Percentiles rank a stretch among this genome's conserved stretches.
These are phyloP conservation scores for Pythium phragmiticola DNA, from an alignment of 352 stramenopile genomes.

Conservation along the genomic window DNA sequence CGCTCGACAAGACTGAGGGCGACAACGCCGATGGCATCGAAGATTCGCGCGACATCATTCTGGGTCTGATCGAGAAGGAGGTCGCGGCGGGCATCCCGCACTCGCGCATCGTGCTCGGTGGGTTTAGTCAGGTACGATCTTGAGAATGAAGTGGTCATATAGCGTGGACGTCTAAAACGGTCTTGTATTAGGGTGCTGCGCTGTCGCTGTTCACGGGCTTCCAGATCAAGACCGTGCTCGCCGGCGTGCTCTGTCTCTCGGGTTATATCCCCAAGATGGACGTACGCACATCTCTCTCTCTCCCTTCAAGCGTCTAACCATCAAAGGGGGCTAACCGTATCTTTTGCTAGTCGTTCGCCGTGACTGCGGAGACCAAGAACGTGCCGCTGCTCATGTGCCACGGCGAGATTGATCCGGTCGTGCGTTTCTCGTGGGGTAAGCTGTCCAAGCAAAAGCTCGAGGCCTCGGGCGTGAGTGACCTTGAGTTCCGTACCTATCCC, in stretches of 20 bases:
- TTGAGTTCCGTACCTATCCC: slow-evolving; percentile 65
- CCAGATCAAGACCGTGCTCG: slow-evolving; percentile 58
- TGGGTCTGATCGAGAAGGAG: slow-evolving; percentile 82
- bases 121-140: slow-evolving; percentile 88
- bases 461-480: slow-evolving; percentile 42
- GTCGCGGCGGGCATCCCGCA: slow-evolving; percentile 70
- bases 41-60: slow-evolving; percentile 63
- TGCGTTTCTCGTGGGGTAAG: slow-evolving; percentile 60
- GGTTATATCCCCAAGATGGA: slow-evolving; percentile 64
- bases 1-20: slow-evolving; percentile 81
- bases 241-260: slow-evolving; percentile 68
- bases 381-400: slow-evolving; percentile 81
- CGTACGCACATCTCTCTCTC: not conserved
- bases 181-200: slow-evolving; percentile 69
- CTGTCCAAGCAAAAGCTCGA: slow-evolving; percentile 63
- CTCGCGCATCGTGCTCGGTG: slow-evolving; percentile 91
- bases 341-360: slow-evolving; percentile 40
- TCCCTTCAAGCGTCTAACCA: slow-evolving; percentile 12
- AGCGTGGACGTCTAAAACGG: not conserved
- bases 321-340: not conserved
- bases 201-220: slow-evolving; percentile 86
- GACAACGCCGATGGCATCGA: slow-evolving; percentile 91
- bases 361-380: slow-evolving; percentile 47
- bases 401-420: slow-evolving; percentile 61
- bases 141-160: not conserved